Conservation (phyloP, 1,284 basidiomycete species). For the Microbotryum lychnidis-dioicae region DNA sequence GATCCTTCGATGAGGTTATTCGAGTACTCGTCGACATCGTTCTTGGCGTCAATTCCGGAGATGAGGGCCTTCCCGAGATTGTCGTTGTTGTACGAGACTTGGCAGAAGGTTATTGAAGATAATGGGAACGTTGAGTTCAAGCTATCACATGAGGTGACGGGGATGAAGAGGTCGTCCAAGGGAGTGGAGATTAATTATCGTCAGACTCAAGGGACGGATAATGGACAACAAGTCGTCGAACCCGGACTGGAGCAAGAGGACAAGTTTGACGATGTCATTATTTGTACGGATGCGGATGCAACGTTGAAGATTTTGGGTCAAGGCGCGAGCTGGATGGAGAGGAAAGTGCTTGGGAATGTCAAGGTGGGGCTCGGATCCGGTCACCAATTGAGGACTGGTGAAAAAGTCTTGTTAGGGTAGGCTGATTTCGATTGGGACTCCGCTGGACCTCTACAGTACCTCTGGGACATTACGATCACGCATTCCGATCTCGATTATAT, state of each 20-base stretch:
- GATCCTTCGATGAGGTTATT: constrained; percentile 51
- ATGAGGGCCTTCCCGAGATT: constrained; percentile 45
- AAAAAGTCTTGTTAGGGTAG: not conserved
- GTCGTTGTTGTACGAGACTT: constrained; percentile 47
- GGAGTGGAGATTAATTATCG: constrained; percentile 18
- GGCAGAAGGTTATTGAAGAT: constrained; percentile 46
- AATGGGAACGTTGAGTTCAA: constrained; percentile 46
- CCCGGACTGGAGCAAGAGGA: constrained; percentile 40
- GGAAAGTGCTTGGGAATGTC: constrained; percentile 52
- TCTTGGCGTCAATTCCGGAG: constrained; percentile 45
- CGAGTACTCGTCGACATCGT: constrained; percentile 40
- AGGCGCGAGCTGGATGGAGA: constrained; percentile 53
- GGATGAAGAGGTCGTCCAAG: constrained; percentile 38
- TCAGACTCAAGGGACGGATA: not conserved
- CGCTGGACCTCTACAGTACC: constrained; percentile 36
- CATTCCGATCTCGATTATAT: constrained; percentile 53
- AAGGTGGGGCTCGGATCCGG: constrained; percentile 35
- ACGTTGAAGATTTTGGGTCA: constrained; percentile 52
- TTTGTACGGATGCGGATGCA: constrained; percentile 54
- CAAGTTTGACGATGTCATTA: constrained; percentile 55
- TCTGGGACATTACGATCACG: constrained; percentile 53
- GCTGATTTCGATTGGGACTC: constrained; percentile 36
- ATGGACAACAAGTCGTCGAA: constrained; percentile 3
- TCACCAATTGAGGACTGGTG: too few relatives aligned
- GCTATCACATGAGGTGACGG: constrained; percentile 45